phyloP scores from a whole-genome alignment of 495 filamentous ascomycete species.

The Sphaerosporella brunnea region DNA sequence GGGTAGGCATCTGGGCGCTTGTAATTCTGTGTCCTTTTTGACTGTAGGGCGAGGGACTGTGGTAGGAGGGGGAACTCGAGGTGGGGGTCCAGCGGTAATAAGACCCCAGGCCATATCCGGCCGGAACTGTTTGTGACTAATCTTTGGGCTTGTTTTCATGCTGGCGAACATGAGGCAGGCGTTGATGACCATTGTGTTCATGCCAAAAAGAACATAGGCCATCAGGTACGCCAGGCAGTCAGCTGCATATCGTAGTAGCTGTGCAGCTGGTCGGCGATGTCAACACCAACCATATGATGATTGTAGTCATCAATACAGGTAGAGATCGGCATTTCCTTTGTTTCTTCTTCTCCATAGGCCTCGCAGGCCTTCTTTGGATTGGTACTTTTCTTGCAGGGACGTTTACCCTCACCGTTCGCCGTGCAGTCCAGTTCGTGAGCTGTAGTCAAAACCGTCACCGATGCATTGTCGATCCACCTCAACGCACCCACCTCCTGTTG shows the following conservation, averaged over 20 bases:
- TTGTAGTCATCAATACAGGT: conserved; percentile 25
- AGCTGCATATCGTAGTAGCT: conserved; percentile 19
- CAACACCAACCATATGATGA: conserved; percentile 23
- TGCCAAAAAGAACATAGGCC: conserved; percentile 21
- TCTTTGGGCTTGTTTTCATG: background rate
- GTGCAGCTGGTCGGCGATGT: conserved; percentile 22
- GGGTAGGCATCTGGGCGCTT: too few relatives aligned
- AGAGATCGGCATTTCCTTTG: conserved; percentile 8
- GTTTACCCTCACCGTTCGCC: background rate
- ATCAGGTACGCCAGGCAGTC: conserved; percentile 13
- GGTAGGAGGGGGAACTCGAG: too few relatives aligned
- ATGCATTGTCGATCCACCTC: too few relatives aligned
- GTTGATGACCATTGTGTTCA: conserved; percentile 17
- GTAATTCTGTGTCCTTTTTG: too few relatives aligned
- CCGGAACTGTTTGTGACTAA: background rate
- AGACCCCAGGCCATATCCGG: too few relatives aligned
- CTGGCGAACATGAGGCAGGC: background rate
- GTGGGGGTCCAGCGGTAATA: too few relatives aligned
- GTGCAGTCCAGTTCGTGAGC: too few relatives aligned
- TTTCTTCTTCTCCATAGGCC: conserved; percentile 6
- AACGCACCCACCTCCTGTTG: too few relatives aligned
- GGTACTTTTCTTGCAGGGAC: conserved; percentile 8
- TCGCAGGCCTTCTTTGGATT: conserved; percentile 5
- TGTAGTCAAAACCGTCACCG: too few relatives aligned
- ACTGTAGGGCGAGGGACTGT: too few relatives aligned